These are phyloP conservation scores for Zea mays DNA, from an alignment of 176 grass and related monocot species.

Conservation along the genomic window DNA sequence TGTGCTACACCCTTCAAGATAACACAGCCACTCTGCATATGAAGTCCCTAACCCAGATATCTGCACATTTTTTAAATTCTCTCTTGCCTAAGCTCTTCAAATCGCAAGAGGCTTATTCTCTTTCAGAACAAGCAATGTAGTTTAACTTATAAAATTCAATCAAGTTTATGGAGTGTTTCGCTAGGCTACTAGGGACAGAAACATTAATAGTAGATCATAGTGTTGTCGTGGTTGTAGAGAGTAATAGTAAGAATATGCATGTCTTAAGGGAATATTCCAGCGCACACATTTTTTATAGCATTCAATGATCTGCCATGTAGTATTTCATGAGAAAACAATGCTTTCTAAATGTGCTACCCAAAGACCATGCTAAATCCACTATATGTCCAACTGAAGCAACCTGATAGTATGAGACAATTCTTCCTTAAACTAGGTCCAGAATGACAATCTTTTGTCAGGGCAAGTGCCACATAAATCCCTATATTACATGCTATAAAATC, in stretches of 20 bases:
- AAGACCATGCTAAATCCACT: background rate
- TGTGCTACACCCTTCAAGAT: background rate
- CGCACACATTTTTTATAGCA: background rate
- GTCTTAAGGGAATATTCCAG: background rate
- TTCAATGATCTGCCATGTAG: conserved; percentile 6
- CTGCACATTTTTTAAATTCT: background rate
- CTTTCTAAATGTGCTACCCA: background rate
- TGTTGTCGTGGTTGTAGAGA: background rate
- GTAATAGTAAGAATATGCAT: background rate
- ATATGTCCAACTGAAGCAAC: conserved; percentile 14
- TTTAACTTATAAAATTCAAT: background rate
- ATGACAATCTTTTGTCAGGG: too few species aligned
- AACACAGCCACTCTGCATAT: background rate
- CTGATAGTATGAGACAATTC: conserved; percentile 13
- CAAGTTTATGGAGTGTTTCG: conserved; percentile 11
- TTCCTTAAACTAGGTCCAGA: conserved; percentile 2
- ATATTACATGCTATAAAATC: background rate
- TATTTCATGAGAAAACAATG: background rate
- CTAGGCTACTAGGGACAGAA: background rate
- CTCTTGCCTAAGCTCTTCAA: background rate
- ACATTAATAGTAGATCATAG: background rate
- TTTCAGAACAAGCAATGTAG: background rate
- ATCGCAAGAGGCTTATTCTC: background rate
- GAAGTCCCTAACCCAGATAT: background rate
- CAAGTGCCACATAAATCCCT: background rate